Evolutionary conservation across 1,284 basidiomycete genomes (phyloP).

Genomic region (Coniferiporia sulphurascens): DNA sequence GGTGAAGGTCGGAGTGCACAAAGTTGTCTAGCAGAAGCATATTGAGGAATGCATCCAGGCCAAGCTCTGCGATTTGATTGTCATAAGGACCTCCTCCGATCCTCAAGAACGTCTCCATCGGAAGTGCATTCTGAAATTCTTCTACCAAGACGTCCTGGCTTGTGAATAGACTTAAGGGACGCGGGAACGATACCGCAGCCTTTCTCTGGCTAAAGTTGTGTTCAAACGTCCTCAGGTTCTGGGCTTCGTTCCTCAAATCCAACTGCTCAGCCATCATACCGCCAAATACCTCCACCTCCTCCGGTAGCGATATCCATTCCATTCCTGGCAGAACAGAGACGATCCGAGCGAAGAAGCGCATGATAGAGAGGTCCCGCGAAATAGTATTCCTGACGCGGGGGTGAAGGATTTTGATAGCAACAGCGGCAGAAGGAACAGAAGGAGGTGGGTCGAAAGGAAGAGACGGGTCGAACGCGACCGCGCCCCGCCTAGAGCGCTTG

Average conservation of each 20-base stretch:
- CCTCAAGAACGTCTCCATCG: conserved; percentile 82
- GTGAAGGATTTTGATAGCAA: conserved; percentile 96
- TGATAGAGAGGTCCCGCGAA: conserved; percentile 86
- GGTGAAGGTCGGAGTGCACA: conserved; percentile 92
- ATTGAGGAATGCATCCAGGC: conserved; percentile 96
- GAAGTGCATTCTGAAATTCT: conserved; percentile 90
- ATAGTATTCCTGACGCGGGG: conserved; percentile 82
- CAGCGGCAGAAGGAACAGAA: conserved; percentile 71
- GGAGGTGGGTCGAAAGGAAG: conserved; percentile 58
- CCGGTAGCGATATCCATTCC: conserved; percentile 94
- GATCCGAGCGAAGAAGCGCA: conserved; percentile 85
- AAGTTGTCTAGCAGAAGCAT: conserved; percentile 99
- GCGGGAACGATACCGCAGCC: conserved; percentile 84
- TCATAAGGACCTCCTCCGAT: conserved; percentile 93
- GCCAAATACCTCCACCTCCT: conserved; percentile 94
- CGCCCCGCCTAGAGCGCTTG: conserved; percentile 48
- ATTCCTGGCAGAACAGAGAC: conserved; percentile 87
- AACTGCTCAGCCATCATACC: conserved; percentile 97
- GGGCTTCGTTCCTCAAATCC: conserved; percentile 86
- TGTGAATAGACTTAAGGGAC: conserved; percentile 78
- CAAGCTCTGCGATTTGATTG: conserved; percentile 85
- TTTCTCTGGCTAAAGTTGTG: conserved; percentile 78
- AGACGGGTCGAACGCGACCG: conserved; percentile 46
- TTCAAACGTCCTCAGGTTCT: conserved; percentile 85
- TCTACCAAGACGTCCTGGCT: conserved; percentile 84